Evolutionary conservation across 495 filamentous ascomycete species (phyloP).

Genomic region (Trichodelitschia bisporula): DNA sequence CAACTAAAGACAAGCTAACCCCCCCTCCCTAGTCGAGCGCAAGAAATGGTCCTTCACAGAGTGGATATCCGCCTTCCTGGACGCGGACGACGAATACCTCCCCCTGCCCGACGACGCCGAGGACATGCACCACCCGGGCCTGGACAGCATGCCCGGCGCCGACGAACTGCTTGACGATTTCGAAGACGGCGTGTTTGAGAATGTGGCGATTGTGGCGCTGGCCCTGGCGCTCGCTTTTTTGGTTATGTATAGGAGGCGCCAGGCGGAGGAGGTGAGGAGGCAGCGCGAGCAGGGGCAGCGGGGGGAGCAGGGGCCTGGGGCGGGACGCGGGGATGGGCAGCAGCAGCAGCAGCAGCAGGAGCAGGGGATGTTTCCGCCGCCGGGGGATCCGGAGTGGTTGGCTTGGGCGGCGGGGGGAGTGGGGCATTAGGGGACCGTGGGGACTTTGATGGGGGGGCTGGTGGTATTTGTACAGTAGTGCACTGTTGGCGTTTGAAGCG

Average conservation of each 20-base stretch:
- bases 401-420: constrained; percentile 57
- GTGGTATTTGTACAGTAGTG: too few relatives aligned
- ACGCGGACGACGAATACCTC: constrained; percentile 37
- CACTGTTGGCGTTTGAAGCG: too few relatives aligned
- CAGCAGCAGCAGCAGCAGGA: constrained; percentile 21
- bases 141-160: constrained; percentile 30
- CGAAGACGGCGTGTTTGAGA: constrained; percentile 61
- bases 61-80: constrained; percentile 64
- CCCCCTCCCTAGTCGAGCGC: too few relatives aligned
- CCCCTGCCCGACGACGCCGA: constrained; percentile 30
- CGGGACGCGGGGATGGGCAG: too few relatives aligned
- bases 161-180: constrained; percentile 26
- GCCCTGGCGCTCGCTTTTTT: constrained; percentile 50
- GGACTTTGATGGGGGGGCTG: too few relatives aligned
- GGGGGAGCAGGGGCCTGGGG: too few relatives aligned
- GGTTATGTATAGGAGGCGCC: constrained; percentile 37
- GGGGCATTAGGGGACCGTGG: too few relatives aligned
- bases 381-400: constrained; percentile 43
- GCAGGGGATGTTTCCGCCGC: constrained; percentile 45
- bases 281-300: constrained; percentile 4
- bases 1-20: constrained; percentile 31
- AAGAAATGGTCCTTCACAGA: constrained; percentile 59
- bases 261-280: constrained; percentile 16
- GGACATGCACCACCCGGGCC: constrained; percentile 15
- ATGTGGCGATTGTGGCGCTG: constrained; percentile 55